These are phyloP conservation scores for Coemansia sp. DNA, from an alignment of 192 early-diverging fungal species.

Conservation along the genomic window DNA sequence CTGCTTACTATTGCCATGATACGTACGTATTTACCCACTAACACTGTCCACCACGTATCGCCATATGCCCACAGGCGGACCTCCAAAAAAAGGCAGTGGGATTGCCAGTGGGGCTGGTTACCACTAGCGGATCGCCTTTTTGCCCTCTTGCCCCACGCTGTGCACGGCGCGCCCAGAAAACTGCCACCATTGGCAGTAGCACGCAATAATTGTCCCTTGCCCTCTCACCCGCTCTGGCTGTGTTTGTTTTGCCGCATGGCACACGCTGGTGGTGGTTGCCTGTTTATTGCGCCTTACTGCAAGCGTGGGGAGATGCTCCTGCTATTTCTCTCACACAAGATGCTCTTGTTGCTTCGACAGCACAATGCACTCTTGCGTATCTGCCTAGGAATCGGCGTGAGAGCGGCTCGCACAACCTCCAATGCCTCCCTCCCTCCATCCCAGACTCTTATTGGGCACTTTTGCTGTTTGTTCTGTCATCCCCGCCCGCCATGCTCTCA, in stretches of 20 bases:
- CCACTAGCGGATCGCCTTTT: constrained; percentile 1
- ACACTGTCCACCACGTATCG: no score
- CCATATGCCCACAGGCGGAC: not conserved
- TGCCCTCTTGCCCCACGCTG: not conserved
- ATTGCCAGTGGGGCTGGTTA: constrained; percentile 1
- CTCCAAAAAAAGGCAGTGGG: not conserved
- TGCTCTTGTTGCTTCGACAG: not conserved
- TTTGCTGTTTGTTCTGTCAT: not conserved
- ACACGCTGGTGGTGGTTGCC: not conserved
- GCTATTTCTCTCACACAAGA: not conserved
- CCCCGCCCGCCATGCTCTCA: not conserved
- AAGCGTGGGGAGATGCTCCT: constrained; percentile 2
- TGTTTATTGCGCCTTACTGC: constrained; percentile 23
- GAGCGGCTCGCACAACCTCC: not conserved
- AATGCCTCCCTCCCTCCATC: not conserved
- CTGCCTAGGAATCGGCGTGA: not conserved
- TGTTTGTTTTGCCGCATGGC: constrained; percentile 3
- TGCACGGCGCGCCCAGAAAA: not conserved
- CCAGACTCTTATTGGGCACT: no score
- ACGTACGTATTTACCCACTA: constrained; percentile 35
- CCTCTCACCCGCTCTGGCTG: not conserved
- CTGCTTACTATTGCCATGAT: constrained; percentile 45
- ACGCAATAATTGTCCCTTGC: constrained; percentile 7
- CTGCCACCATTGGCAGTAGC: constrained; percentile 1
- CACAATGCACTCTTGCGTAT: not conserved